These are phyloP conservation scores for Scenedesmus sp. DNA, from an alignment of 163 green algal genomes.

Conservation along the genomic window DNA sequence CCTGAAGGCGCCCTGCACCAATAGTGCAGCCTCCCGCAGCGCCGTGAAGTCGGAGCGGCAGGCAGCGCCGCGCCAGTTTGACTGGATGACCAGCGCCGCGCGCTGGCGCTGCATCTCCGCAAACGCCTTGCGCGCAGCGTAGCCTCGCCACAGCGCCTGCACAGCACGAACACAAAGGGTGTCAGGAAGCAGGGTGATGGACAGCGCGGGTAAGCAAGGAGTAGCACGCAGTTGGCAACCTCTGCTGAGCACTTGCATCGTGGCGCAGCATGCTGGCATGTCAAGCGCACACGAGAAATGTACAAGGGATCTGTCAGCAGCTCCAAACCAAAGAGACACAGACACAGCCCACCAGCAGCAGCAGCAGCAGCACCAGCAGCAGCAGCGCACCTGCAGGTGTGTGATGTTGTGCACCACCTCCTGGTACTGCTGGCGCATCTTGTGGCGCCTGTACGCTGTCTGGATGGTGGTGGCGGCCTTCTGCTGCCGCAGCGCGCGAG, in stretches of 20 bases:
- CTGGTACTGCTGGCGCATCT: constrained; percentile 70
- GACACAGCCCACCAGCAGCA: constrained; percentile 46
- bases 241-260: too few species aligned
- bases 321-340: constrained; percentile 59
- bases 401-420: constrained; percentile 61
- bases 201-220: constrained; percentile 10
- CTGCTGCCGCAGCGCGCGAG: constrained; percentile 60
- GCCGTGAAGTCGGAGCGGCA: constrained; percentile 68
- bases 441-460: constrained; percentile 78
- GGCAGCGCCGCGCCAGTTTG: constrained; percentile 78
- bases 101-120: constrained; percentile 57
- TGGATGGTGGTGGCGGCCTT: constrained; percentile 82
- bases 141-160: constrained; percentile 60
- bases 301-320: too few species aligned
- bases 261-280: too few species aligned
- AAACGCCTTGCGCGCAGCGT: constrained; percentile 44
- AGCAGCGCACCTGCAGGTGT: constrained; percentile 55
- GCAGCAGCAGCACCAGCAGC: not conserved
- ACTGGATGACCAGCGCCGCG: constrained; percentile 83
- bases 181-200: not conserved
- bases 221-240: constrained; percentile 57
- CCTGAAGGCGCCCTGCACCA: constrained; percentile 55
- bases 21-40: constrained; percentile 47
- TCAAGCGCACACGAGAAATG: too few species aligned
- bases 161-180: constrained; percentile 57